Evolutionary conservation across 345 rosid species (phyloP).

Genomic region (Moringa oleifera): DNA sequence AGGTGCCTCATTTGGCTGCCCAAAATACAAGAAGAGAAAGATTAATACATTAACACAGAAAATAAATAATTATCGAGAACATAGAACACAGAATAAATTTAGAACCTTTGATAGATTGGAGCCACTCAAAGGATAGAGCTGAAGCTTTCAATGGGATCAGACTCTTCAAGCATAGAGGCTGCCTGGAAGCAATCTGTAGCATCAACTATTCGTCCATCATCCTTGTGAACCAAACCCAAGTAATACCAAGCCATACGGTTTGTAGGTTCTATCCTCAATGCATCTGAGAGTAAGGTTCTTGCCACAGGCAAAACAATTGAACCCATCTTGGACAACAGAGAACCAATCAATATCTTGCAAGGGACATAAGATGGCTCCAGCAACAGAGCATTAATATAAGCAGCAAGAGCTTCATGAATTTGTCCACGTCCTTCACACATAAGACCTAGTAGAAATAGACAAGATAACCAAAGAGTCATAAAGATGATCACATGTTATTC

Average conservation of each 20-base stretch:
- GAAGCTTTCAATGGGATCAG: constrained; percentile 87
- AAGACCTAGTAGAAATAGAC: constrained; percentile 38
- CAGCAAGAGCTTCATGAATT: constrained; percentile 42
- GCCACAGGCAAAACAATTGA: constrained; percentile 63
- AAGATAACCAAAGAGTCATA: constrained; percentile 2
- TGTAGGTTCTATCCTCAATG: constrained; percentile 82
- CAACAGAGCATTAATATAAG: constrained; percentile 52
- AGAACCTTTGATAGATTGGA: constrained; percentile 15
- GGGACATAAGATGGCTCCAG: constrained; percentile 61
- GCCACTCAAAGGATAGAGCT: constrained; percentile 44
- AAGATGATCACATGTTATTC: background rate
- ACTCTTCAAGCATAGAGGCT: constrained; percentile 90
- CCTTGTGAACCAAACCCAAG: constrained; percentile 72
- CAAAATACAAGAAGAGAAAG: background rate
- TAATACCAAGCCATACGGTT: constrained; percentile 82
- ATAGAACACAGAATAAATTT: background rate
- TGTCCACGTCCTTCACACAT: constrained; percentile 69
- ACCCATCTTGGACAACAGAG: constrained; percentile 51
- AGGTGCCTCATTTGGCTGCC: background rate
- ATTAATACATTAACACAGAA: background rate
- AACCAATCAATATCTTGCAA: constrained; percentile 57
- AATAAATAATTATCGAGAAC: too few relatives aligned
- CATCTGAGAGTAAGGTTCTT: constrained; percentile 80
- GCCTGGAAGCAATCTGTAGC: constrained; percentile 93
- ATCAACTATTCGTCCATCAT: constrained; percentile 81